A percentile compares a stretch with the other conserved stretches of the same genome.
Evolutionary conservation across 2,329 filamentous ascomycete genomes (phyloP).

Genomic region (Penicillium sp.): DNA sequence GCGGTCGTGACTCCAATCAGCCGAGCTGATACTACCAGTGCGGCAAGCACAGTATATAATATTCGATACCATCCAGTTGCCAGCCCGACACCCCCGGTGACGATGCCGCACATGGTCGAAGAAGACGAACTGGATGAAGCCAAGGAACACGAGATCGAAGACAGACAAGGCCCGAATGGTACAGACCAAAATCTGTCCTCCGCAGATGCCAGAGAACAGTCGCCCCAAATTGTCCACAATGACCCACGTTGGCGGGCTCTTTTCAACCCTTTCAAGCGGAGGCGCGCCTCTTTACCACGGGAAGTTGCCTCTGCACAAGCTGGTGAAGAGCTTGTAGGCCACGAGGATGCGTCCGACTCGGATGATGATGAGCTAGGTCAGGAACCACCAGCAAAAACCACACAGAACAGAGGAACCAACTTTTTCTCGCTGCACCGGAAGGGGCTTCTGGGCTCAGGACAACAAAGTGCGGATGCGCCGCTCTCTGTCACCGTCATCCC

Average conservation of each 20-base stretch:
- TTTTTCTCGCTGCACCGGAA: slow-evolving; percentile 55
- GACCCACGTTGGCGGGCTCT: slow-evolving; percentile 55
- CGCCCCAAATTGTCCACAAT: slow-evolving; percentile 34
- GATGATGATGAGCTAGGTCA: slow-evolving; percentile 43
- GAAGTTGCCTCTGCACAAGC: slow-evolving; percentile 63
- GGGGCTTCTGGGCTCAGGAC: slow-evolving; percentile 43
- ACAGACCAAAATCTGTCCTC: slow-evolving; percentile 22
- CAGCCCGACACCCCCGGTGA: slow-evolving; percentile 51
- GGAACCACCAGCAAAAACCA: slow-evolving; percentile 35
- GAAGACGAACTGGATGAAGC: slow-evolving; percentile 33
- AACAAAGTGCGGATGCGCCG: slow-evolving; percentile 41
- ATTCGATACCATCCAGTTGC: slow-evolving; percentile 63
- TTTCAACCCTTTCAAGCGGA: slow-evolving; percentile 62
- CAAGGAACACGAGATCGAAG: slow-evolving; percentile 31
- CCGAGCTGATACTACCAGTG: slow-evolving; percentile 64
- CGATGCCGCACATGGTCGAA: slow-evolving; percentile 39
- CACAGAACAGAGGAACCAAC: slow-evolving; percentile 52
- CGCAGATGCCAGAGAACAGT: slow-evolving; percentile 35
- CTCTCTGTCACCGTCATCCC: slow-evolving; percentile 66
- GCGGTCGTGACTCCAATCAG: slow-evolving; percentile 61
- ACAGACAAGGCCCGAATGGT: slow-evolving; percentile 9
- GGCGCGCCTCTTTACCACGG: slow-evolving; percentile 61
- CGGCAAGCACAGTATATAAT: slow-evolving; percentile 66
- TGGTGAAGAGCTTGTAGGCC: slow-evolving; percentile 42
- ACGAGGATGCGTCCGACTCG: slow-evolving; percentile 31